Base-by-base conservation (phyloP, 2,329 filamentous ascomycete species). In the Claviceps pusilla region DNA sequence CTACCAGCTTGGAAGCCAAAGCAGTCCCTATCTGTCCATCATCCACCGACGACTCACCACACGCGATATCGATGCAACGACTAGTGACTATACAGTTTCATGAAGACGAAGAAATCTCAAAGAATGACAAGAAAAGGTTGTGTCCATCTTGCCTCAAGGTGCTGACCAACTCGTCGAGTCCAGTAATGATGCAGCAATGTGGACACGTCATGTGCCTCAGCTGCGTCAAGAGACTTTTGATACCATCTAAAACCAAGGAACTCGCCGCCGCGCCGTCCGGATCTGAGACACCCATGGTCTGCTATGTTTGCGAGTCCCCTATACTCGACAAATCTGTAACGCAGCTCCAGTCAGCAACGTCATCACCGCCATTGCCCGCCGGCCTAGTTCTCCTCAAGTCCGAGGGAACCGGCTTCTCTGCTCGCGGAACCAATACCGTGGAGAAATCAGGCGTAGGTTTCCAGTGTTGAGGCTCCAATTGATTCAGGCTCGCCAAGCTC, bases 391-490 rank as follows among this genome's bases (percentile, higher is more conserved):
- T 86, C 63, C 78, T 97, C 50, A 83, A 80, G 60, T 87, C 84
- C 41, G 91, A 96, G 62, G 91, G 91, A 0, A 97, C 91, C 0
- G 91, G 91, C 0, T 97, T 95, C 68, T 90, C 91, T 4, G 86
- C 88, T 4, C 84, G 85, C n/a, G 91, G 93, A 3, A 79, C 80
- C 52, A 95, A 86, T 64, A 79, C 87, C 61, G 89, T 94, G 16
- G 86, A 86, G 69, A 93, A 84, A 66, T 72, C 78, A 3, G 85
- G 86, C 0, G 82, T 94, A 19, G 84, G 84, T 0, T 95, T 95
- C 67, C 87, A 94, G 65, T 91, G 87, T 65, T 93, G 59, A 62
- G n/a, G 14, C 14, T 14, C 29, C 31, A 31, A 7, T 28, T 19
- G n/a, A 2, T 28, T 19, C 29, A 2, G 11, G 31, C 29, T n/a